Percentiles rank a stretch among this genome's conserved stretches.
These are phyloP conservation scores for Leccinum obscurum DNA, from an alignment of 768 basidiomycete genomes.

Conservation along the genomic window DNA sequence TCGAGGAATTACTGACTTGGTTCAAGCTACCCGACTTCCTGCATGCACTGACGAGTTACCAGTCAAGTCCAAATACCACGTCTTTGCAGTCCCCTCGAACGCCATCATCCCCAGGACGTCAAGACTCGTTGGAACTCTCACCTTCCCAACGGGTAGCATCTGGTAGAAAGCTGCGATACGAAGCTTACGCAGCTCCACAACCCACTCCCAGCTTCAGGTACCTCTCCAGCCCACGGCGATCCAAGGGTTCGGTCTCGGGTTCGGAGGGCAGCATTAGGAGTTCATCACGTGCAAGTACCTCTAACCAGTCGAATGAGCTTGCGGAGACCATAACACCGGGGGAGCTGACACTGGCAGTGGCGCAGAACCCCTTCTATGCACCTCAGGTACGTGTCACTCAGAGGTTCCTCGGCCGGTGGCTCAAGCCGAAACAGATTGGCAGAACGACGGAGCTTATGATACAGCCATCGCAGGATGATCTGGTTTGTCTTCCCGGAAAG, in stretches of 20 bases:
- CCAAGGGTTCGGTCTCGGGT: conserved; percentile 39
- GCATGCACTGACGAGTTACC: conserved; percentile 44
- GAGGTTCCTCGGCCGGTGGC: background rate
- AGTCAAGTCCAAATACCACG: conserved; percentile 9
- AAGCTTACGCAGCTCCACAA: conserved; percentile 66
- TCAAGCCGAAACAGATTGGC: conserved; percentile 16
- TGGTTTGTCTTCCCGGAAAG: conserved; percentile 19
- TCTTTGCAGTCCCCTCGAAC: conserved; percentile 12
- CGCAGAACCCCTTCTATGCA: conserved; percentile 14
- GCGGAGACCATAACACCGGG: conserved; percentile 32
- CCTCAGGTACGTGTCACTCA: conserved; percentile 20
- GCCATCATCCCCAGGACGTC: conserved; percentile 15
- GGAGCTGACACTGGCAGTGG: conserved; percentile 31
- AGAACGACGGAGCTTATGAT: conserved; percentile 1
- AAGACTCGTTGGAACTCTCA: conserved; percentile 17
- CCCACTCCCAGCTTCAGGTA: conserved; percentile 46
- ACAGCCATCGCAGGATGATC: conserved; percentile 14
- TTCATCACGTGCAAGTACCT: conserved; percentile 28
- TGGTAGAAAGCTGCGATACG: conserved; percentile 61
- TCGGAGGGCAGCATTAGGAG: conserved; percentile 33
- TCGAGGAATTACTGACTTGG: conserved; percentile 6
- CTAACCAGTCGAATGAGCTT: conserved; percentile 27
- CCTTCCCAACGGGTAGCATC: conserved; percentile 31
- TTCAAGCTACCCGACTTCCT: conserved; percentile 73
- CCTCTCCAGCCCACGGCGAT: conserved; percentile 31